A percentile compares a stretch with the other conserved stretches of the same genome.
Evolutionary conservation across 2,329 filamentous ascomycete species (phyloP).

Genomic region (Cadophora gregata): DNA sequence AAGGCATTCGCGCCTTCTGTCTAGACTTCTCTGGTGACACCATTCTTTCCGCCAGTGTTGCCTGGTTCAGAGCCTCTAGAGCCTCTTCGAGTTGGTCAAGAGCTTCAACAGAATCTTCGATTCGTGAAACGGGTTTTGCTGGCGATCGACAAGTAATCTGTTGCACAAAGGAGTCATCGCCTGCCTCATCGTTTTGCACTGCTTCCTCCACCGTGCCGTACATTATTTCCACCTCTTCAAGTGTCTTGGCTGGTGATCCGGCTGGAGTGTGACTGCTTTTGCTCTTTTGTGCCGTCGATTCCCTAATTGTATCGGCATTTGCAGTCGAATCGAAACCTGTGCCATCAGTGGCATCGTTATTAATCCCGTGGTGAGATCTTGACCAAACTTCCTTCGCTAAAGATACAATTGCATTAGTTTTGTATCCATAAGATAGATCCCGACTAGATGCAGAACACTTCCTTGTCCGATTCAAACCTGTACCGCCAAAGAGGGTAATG

Average conservation of each 20-base stretch:
- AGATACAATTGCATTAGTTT: slow-evolving; percentile 35
- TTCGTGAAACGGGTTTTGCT: slow-evolving; percentile 52
- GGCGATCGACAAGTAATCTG: slow-evolving; percentile 46
- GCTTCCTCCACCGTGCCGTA: slow-evolving; percentile 19
- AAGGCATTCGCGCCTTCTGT: slow-evolving; percentile 14
- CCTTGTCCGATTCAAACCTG: slow-evolving; percentile 22
- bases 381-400: slow-evolving; percentile 37
- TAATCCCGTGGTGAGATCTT: slow-evolving; percentile 20
- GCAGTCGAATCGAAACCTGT: neutral
- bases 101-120: slow-evolving; percentile 69
- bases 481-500: slow-evolving; percentile 32
- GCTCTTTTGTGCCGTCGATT: slow-evolving; percentile 1
- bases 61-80: slow-evolving; percentile 52
- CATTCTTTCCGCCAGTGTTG: slow-evolving; percentile 37
- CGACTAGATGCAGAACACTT: slow-evolving; percentile 19
- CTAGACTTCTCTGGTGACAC: slow-evolving; percentile 32
- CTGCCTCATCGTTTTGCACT: slow-evolving; percentile 24
- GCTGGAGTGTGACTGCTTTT: slow-evolving; percentile 12
- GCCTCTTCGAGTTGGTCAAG: slow-evolving; percentile 67
- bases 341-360: neutral
- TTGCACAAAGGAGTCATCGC: slow-evolving; percentile 46
- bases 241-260: slow-evolving; percentile 35
- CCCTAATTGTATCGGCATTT: neutral
- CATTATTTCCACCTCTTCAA: slow-evolving; percentile 40
- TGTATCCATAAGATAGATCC: slow-evolving; percentile 13